phyloP scores from a whole-genome alignment of 2,329 filamentous ascomycete species.

The Ilyonectria mors-panacis region DNA sequence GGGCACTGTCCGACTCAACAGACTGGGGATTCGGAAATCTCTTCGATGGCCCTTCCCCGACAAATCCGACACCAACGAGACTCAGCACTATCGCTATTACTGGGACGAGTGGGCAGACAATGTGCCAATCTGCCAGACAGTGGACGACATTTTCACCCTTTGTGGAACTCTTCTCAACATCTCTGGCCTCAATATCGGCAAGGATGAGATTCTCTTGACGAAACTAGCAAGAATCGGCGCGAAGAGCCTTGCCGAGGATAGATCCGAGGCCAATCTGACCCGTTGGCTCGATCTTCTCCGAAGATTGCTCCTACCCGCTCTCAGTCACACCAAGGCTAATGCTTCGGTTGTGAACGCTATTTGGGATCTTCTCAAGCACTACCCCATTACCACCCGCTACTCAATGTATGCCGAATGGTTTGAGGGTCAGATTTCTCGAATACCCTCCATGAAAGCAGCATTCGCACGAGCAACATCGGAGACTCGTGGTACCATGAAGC shows the following conservation, averaged over 20 bases:
- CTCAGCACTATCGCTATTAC: conserved; percentile 90
- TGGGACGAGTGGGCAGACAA: conserved; percentile 98
- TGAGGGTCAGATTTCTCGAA: conserved; percentile 80
- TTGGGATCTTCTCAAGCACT: conserved; percentile 85
- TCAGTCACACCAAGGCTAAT: conserved; percentile 90
- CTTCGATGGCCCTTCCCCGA: conserved; percentile 90
- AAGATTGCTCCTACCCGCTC: conserved; percentile 86
- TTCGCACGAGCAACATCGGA: conserved; percentile 84
- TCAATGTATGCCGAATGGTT: conserved; percentile 96
- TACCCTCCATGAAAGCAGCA: conserved; percentile 82
- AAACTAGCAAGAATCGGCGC: conserved; percentile 90
- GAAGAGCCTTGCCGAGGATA: conserved; percentile 79
- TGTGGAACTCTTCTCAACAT: conserved; percentile 88
- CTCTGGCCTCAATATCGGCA: conserved; percentile 90
- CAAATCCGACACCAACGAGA: conserved; percentile 80
- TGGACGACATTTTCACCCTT: conserved; percentile 91
- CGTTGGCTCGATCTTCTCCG: conserved; percentile 91
- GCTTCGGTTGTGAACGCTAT: conserved; percentile 88
- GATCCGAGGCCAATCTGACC: conserved; percentile 76
- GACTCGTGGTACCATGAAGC: conserved; percentile 89
- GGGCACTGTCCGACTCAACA: conserved; percentile 74
- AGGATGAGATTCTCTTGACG: conserved; percentile 81
- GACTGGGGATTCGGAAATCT: conserved; percentile 74
- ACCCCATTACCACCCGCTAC: conserved; percentile 83
- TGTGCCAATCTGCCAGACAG: conserved; percentile 88